These are phyloP conservation scores for Flaveria sonorensis DNA, from an alignment of 129 eudicot genomes.

Conservation along the genomic window DNA sequence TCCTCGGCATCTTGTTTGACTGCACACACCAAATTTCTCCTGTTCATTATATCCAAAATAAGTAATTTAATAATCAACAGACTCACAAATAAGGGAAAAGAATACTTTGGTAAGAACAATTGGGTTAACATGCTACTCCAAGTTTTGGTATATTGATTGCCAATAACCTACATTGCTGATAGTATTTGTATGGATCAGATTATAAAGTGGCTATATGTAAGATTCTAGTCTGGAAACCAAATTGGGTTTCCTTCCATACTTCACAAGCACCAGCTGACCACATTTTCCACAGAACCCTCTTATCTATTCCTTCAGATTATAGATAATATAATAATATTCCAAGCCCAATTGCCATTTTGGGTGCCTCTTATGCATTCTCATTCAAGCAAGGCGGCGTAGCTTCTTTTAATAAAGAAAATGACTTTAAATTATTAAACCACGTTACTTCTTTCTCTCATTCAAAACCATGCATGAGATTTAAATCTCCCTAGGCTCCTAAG, in stretches of 20 bases:
- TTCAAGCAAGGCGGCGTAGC: not conserved
- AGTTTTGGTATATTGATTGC: not conserved
- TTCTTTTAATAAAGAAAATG: not conserved
- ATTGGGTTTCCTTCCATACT: not conserved
- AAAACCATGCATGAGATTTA: not conserved
- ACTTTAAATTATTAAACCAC: not conserved
- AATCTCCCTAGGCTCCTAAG: not conserved
- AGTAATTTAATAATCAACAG: constrained; percentile 41
- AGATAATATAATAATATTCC: too few species aligned
- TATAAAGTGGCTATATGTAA: not conserved
- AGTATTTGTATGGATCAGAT: not conserved
- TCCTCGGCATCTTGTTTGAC: constrained; percentile 79
- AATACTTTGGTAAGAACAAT: constrained; percentile 11
- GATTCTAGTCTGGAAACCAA: constrained; percentile 3
- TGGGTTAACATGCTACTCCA: not conserved
- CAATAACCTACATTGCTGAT: not conserved
- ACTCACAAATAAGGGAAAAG: constrained; percentile 36
- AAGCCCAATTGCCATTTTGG: not conserved
- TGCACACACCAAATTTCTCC: constrained; percentile 84
- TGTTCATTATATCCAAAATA: constrained; percentile 64
- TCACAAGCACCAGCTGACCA: not conserved
- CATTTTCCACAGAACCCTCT: not conserved
- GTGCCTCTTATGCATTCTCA: too few species aligned
- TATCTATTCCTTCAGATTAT: not conserved
- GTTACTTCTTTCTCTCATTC: not conserved